A percentile compares a stretch with the other conserved stretches of the same genome.
These are phyloP conservation scores for Penicillium sp. DNA, from an alignment of 2,329 filamentous ascomycete species.

Conservation along the genomic window DNA sequence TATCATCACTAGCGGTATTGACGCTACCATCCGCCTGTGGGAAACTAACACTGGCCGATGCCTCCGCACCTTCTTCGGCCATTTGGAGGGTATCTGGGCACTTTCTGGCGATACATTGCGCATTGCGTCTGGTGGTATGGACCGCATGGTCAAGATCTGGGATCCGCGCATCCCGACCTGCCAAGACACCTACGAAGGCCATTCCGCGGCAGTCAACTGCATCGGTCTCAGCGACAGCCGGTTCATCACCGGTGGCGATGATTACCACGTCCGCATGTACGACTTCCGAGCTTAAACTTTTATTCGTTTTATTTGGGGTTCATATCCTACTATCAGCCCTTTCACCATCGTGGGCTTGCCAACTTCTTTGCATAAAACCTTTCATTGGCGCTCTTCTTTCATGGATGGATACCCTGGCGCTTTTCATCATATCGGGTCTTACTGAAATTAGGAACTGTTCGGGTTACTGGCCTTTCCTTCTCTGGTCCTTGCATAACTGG, in stretches of 20 bases:
- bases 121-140: constrained; percentile 85
- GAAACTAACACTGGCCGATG: constrained; percentile 79
- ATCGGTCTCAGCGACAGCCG: constrained; percentile 85
- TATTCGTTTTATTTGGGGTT: neutral
- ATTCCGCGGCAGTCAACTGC: constrained; percentile 87
- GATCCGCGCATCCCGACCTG: constrained; percentile 88
- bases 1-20: constrained; percentile 88
- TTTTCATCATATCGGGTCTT: neutral
- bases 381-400: constrained; percentile 8
- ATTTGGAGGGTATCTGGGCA: constrained; percentile 94
- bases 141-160: constrained; percentile 95
- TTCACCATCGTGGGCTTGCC: constrained; percentile 1
- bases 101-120: constrained; percentile 84
- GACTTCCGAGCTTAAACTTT: constrained; percentile 56
- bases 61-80: constrained; percentile 90
- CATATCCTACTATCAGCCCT: constrained; percentile 4
- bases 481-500: neutral
- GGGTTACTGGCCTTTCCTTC: neutral
- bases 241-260: constrained; percentile 89
- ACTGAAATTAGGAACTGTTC: neutral
- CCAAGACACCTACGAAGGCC: constrained; percentile 87
- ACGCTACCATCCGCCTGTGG: constrained; percentile 90
- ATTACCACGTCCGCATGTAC: constrained; percentile 85
- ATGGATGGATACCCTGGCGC: constrained; percentile 24
- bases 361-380: neutral